These are phyloP conservation scores for Croton setiger DNA, from an alignment of 441 rosid species.

Conservation along the genomic window DNA sequence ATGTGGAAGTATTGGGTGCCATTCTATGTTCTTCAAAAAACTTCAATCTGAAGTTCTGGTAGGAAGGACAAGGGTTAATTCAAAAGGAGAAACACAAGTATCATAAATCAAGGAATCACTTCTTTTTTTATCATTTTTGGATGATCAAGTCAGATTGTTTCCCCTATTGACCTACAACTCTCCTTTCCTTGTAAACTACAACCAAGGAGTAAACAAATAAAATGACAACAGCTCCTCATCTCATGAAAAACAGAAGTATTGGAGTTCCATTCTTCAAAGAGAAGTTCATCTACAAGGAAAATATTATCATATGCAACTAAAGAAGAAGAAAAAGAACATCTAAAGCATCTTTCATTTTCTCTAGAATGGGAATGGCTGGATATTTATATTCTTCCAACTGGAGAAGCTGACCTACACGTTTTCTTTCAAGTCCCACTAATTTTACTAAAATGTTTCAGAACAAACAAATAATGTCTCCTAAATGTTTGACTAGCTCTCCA, in stretches of 20 bases:
- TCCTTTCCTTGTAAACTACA: not conserved
- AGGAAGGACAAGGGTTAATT: not conserved
- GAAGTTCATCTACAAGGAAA: not conserved
- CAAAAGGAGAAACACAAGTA: not conserved
- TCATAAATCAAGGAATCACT: not conserved
- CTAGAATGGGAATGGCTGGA: not conserved
- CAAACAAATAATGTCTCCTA: not conserved
- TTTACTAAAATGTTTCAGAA: not conserved
- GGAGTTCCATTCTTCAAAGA: not conserved
- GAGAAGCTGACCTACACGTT: not conserved
- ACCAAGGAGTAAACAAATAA: no score
- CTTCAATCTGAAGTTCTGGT: no score
- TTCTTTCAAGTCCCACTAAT: not conserved
- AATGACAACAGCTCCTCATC: not conserved
- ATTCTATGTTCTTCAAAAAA: no score
- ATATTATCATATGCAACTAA: not conserved
- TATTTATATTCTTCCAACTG: not conserved
- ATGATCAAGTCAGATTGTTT: not conserved
- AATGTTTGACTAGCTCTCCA: no score
- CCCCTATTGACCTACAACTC: not conserved
- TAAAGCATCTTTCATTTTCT: not conserved
- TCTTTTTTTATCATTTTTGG: not conserved
- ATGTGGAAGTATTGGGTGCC: no score
- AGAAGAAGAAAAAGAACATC: not conserved
- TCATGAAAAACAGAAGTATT: not conserved